Percentiles rank a stretch among this genome's conserved stretches.
Evolutionary conservation across 345 rosid genomes (phyloP).

Genomic region (Populus alba): DNA sequence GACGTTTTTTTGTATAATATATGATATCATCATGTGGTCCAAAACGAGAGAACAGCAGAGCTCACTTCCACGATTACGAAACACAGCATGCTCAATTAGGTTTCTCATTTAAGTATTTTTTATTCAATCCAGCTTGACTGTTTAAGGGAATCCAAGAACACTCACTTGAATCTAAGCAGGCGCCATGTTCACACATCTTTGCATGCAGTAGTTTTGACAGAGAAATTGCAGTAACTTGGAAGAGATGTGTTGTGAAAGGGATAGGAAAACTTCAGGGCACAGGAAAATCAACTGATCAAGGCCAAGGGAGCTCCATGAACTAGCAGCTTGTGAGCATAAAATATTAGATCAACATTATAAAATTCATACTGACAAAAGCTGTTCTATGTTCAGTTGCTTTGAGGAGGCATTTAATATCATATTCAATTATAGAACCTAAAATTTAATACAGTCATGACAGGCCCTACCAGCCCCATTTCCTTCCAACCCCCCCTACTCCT

Average conservation of each 20-base stretch:
- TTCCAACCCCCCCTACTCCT: not conserved
- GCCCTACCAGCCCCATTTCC: slow-evolving; percentile 8
- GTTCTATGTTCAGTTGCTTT: not conserved
- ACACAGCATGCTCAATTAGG: too few relatives aligned
- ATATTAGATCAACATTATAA: not conserved
- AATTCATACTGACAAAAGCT: not conserved
- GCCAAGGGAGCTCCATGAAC: not conserved
- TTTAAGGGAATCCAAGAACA: too few relatives aligned
- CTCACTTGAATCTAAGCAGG: too few relatives aligned
- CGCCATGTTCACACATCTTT: too few relatives aligned
- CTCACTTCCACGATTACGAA: too few relatives aligned
- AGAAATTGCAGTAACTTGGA: not conserved
- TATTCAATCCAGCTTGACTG: too few relatives aligned
- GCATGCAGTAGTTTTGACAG: not conserved
- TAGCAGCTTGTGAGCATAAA: not conserved
- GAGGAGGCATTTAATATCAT: slow-evolving; percentile 13
- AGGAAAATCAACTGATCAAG: not conserved
- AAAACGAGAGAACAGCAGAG: too few relatives aligned
- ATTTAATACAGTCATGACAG: slow-evolving; percentile 37
- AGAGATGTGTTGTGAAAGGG: not conserved
- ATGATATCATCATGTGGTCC: too few relatives aligned
- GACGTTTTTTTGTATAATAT: not conserved
- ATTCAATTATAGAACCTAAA: slow-evolving; percentile 23
- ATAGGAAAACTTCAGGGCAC: not conserved
- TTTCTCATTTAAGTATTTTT: too few relatives aligned